Base-by-base conservation (phyloP, 1,139 yeast species). In the Lodderomyces oxycetoniae region DNA sequence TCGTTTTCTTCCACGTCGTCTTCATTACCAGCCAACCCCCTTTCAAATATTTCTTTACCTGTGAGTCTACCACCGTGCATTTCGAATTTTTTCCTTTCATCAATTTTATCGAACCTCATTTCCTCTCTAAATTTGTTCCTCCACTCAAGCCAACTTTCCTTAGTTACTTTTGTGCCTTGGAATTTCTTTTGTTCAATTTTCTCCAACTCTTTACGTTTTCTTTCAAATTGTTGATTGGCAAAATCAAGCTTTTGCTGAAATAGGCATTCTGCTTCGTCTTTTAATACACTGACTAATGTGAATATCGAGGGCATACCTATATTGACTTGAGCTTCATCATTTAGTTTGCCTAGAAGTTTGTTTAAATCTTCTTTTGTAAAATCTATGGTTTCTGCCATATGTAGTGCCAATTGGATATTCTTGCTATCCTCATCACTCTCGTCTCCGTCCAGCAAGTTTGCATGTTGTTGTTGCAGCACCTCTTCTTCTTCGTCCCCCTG, bases 291-390 rank as follows among this genome's bases (percentile, higher is more conserved):
- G 0, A 84, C 75, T 33, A 91, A 56, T 0, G 95, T 77, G 59
- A 88, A 91, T 4, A 89, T 71, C 47, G 89, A 80, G 11, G 96
- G 95, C 71, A 89, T 81, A 1, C 98, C 97, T 34, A 81, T 49
- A 52, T 84, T 88, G 36, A 79, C 73, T 38, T 79, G 79, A 1
- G 95, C 94, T 47, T 80, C 87, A 37, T 69, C 74, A 14, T 62
- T 59, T 31, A 80, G 48, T 42, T 63, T 60, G 4, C 51, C 53
- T 25, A 61, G 49, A 30, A 82, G 57, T 10, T 47, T 47, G 2
- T 56, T 49, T 34, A 75, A 52, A 45, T 79, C 87, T 0, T 52
- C 49, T 27, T 55, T 60, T 2, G 65, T 70, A 38, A 80, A 70
- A 21, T 67, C 71, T 12, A 80, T 67, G 3, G 62, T 55, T 52